Percentiles rank a stretch among this genome's conserved stretches.
phyloP scores from a whole-genome alignment of 768 basidiomycete genomes.

The Phlegmacium glaucopus region DNA sequence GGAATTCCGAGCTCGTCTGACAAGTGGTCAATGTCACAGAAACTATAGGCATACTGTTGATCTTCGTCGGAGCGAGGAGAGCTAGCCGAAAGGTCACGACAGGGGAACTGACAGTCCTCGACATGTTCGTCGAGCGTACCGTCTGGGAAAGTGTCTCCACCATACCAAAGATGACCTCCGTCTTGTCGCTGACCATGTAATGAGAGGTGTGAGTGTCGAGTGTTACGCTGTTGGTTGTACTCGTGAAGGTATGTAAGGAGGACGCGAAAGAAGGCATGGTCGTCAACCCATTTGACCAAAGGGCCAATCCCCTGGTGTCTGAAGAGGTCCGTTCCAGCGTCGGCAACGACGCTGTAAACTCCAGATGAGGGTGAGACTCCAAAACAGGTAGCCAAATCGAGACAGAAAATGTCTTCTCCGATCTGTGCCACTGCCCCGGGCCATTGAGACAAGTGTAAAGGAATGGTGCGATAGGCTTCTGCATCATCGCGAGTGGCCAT shows the following conservation, averaged over 20 bases:
- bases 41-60: slow-evolving; percentile 1
- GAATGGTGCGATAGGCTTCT: slow-evolving; percentile 35
- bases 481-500: slow-evolving; percentile 31
- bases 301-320: slow-evolving; percentile 24
- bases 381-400: slow-evolving; percentile 24
- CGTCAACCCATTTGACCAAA: slow-evolving; percentile 29
- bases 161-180: slow-evolving; percentile 19
- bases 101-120: not conserved
- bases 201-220: slow-evolving; percentile 8
- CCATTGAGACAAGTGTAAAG: slow-evolving; percentile 32
- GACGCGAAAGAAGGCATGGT: slow-evolving; percentile 29
- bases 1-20: slow-evolving; percentile 20
- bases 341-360: slow-evolving; percentile 19
- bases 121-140: not conserved
- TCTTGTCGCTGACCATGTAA: not conserved
- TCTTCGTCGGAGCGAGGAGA: slow-evolving; percentile 6
- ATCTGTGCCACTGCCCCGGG: slow-evolving; percentile 27
- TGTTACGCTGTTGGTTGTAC: slow-evolving; percentile 20
- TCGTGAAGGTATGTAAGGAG: slow-evolving; percentile 9
- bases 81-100: not conserved
- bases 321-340: slow-evolving; percentile 20
- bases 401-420: slow-evolving; percentile 12
- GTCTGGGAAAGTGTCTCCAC: slow-evolving; percentile 22
- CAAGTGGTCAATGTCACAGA: slow-evolving; percentile 29
- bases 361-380: slow-evolving; percentile 17